phyloP scores from a whole-genome alignment of 2,329 filamentous ascomycete species.

The Alternaria sp. region DNA sequence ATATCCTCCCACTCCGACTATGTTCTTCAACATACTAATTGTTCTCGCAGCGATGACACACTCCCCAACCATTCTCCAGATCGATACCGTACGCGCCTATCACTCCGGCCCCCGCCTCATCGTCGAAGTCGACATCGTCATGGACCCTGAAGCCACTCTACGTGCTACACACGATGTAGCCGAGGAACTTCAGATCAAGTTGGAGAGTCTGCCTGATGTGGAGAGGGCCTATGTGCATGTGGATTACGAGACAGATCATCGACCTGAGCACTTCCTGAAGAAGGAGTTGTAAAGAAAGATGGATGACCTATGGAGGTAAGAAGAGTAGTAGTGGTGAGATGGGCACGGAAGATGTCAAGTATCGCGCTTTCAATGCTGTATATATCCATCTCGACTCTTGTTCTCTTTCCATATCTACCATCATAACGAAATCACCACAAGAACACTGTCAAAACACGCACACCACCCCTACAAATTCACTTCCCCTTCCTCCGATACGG shows the following conservation, averaged over 20 bases:
- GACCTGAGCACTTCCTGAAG: slow-evolving; percentile 79
- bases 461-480: background rate
- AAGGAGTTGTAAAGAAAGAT: slow-evolving; percentile 58
- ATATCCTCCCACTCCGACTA: too few relatives aligned
- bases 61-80: slow-evolving; percentile 76
- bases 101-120: slow-evolving; percentile 88
- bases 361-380: too few relatives aligned
- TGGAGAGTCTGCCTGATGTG: slow-evolving; percentile 89
- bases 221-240: slow-evolving; percentile 97
- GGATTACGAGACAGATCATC: slow-evolving; percentile 95
- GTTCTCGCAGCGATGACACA: slow-evolving; percentile 72
- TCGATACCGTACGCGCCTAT: slow-evolving; percentile 95
- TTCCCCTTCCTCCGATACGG: slow-evolving; percentile 4
- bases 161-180: slow-evolving; percentile 88
- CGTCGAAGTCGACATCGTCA: slow-evolving; percentile 95
- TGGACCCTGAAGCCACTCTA: slow-evolving; percentile 77
- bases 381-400: too few relatives aligned
- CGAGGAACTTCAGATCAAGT: slow-evolving; percentile 90
- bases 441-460: too few relatives aligned
- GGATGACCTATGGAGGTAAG: too few relatives aligned
- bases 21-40: too few relatives aligned
- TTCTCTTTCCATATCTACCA: too few relatives aligned
- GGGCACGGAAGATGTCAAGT: too few relatives aligned
- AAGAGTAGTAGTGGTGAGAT: accelerated
- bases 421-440: too few relatives aligned